Conservation (phyloP, 2,329 filamentous ascomycete genomes). For the Chalaropsis ovoidea region DNA sequence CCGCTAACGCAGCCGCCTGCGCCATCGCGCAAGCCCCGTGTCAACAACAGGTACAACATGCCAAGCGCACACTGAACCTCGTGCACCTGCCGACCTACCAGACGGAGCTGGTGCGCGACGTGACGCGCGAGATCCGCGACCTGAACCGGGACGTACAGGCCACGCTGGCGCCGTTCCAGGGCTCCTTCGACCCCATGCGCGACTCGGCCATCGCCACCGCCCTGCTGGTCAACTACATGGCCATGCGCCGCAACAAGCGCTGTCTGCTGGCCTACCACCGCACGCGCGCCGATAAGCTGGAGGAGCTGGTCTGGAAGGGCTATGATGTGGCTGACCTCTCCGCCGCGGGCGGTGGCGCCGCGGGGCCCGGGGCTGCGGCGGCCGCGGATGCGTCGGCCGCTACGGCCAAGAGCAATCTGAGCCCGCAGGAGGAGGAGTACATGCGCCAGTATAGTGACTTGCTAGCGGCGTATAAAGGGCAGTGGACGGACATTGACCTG, state of each 20-base stretch:
- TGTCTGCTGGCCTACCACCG: constrained; percentile 91
- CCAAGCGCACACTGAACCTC: constrained; percentile 85
- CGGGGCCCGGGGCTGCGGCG: constrained; percentile 24
- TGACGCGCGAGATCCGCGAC: constrained; percentile 85
- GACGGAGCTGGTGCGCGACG: constrained; percentile 76
- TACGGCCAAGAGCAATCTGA: constrained; percentile 54
- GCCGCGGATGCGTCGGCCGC: constrained; percentile 21
- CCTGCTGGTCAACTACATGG: constrained; percentile 83
- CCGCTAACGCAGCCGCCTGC: not conserved
- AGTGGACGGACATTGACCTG: constrained; percentile 95
- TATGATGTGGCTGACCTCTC: constrained; percentile 67
- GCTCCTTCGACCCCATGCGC: constrained; percentile 72
- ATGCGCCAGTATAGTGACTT: constrained; percentile 85
- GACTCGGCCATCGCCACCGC: constrained; percentile 80
- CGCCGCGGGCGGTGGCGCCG: constrained; percentile 40
- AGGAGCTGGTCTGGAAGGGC: constrained; percentile 88
- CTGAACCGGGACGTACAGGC: constrained; percentile 74
- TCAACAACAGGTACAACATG: constrained; percentile 53
- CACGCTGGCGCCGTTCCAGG: constrained; percentile 71
- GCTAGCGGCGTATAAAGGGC: constrained; percentile 90
- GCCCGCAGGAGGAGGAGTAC: constrained; percentile 94
- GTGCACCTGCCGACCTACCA: constrained; percentile 82
- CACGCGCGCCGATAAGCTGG: constrained; percentile 79
- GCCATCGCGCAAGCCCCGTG: constrained; percentile 46
- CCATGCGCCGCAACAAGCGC: constrained; percentile 91